These are phyloP conservation scores for Ceratocystis cacaofunesta DNA, from an alignment of 2,329 filamentous ascomycete species.

Conservation along the genomic window DNA sequence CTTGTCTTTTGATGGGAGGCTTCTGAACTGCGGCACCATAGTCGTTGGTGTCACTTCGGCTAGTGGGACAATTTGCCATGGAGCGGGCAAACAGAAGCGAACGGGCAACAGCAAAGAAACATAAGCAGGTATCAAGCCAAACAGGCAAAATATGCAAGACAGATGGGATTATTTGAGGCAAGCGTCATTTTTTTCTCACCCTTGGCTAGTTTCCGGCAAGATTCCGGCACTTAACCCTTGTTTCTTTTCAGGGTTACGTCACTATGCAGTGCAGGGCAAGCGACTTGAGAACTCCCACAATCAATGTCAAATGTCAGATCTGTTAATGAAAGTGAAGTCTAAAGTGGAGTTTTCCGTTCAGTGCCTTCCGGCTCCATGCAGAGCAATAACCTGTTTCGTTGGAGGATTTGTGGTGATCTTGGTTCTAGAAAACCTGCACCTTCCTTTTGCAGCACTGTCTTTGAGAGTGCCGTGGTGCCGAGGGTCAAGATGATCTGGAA, in stretches of 20 bases:
- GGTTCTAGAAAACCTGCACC: neutral
- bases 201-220: neutral
- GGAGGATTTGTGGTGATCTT: neutral
- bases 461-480: neutral
- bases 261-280: too few relatives aligned
- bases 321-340: neutral
- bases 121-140: neutral
- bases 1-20: neutral
- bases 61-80: slow-evolving; percentile 4
- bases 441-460: neutral
- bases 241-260: neutral
- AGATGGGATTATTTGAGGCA: neutral
- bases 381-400: neutral
- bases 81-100: neutral
- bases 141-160: slow-evolving; percentile 5
- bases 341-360: neutral
- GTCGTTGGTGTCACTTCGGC: neutral
- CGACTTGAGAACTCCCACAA: neutral
- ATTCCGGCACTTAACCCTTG: slow-evolving; percentile 3
- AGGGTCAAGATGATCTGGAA: neutral
- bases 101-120: neutral
- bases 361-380: neutral
- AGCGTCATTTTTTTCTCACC: neutral
- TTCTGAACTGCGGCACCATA: neutral
- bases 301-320: neutral